A percentile compares a stretch with the other conserved stretches of the same genome.
phyloP scores from a whole-genome alignment of 257 asterid species.

The Salvia splendens region DNA sequence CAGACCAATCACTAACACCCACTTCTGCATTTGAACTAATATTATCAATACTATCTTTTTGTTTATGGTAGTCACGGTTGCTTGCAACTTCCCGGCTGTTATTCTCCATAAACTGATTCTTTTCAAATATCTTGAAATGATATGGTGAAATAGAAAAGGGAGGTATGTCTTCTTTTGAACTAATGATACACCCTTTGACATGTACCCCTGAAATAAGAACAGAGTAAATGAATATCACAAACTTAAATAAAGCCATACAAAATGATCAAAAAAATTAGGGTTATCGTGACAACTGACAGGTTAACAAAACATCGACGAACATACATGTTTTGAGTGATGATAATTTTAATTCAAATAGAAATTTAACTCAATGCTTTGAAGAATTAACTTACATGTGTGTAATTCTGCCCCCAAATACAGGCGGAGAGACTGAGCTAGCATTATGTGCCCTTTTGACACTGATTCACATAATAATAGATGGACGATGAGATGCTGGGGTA shows the following conservation, averaged over 20 bases:
- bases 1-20: slow-evolving; percentile 69
- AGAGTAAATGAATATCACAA: slow-evolving; percentile 25
- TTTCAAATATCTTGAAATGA: slow-evolving; percentile 59
- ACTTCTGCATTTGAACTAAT: slow-evolving; percentile 50
- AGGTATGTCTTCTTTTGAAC: slow-evolving; percentile 55
- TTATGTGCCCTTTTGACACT: slow-evolving; percentile 89
- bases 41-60: slow-evolving; percentile 36
- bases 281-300: neutral
- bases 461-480: slow-evolving; percentile 64
- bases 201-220: slow-evolving; percentile 69
- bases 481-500: slow-evolving; percentile 42
- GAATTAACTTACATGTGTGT: slow-evolving; percentile 78
- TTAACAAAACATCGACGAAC: slow-evolving; percentile 13
- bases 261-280: neutral
- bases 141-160: slow-evolving; percentile 67
- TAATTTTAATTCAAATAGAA: slow-evolving; percentile 16
- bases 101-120: slow-evolving; percentile 45
- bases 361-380: slow-evolving; percentile 26
- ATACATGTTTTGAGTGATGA: slow-evolving; percentile 4
- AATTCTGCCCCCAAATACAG: slow-evolving; percentile 78
- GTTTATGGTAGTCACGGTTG: slow-evolving; percentile 43
- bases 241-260: slow-evolving; percentile 15
- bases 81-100: slow-evolving; percentile 42
- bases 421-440: slow-evolving; percentile 82
- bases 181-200: slow-evolving; percentile 51